phyloP scores from a whole-genome alignment of 306 rosid genomes.

The Macrotyloma uniflorum region DNA sequence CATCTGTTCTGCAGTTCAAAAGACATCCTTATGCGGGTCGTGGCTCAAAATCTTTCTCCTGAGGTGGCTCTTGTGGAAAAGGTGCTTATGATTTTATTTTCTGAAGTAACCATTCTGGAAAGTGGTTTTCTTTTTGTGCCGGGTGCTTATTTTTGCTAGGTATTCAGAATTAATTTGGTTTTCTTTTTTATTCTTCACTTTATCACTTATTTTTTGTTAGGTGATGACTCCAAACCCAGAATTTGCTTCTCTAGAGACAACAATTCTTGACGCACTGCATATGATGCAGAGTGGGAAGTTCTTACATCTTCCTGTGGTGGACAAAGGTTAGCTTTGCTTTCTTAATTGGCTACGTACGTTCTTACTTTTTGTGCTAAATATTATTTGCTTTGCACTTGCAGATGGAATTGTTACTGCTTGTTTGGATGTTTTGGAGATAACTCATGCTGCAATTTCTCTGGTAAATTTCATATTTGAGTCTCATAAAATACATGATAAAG shows the following conservation, averaged over 20 bases:
- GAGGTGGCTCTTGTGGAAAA: slow-evolving; percentile 80
- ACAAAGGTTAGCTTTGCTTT: slow-evolving; percentile 66
- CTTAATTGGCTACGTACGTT: slow-evolving; percentile 15
- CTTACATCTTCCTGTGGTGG: slow-evolving; percentile 94
- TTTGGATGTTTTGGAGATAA: slow-evolving; percentile 90
- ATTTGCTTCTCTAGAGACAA: slow-evolving; percentile 76
- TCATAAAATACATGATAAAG: background rate
- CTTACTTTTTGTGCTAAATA: slow-evolving; percentile 25
- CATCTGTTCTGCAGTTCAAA: slow-evolving; percentile 69
- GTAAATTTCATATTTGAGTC: slow-evolving; percentile 50
- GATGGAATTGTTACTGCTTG: slow-evolving; percentile 82
- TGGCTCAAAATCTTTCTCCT: slow-evolving; percentile 86
- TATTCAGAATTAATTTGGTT: slow-evolving; percentile 3
- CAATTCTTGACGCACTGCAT: slow-evolving; percentile 92
- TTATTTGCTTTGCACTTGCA: slow-evolving; percentile 54
- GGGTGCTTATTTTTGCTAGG: slow-evolving; percentile 25
- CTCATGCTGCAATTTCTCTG: slow-evolving; percentile 93
- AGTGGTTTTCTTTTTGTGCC: slow-evolving; percentile 42
- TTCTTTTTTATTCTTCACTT: slow-evolving; percentile 3
- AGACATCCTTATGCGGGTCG: slow-evolving; percentile 93
- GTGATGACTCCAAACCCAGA: slow-evolving; percentile 95
- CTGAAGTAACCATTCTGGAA: slow-evolving; percentile 50
- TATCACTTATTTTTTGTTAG: slow-evolving; percentile 43
- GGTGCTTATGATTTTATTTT: slow-evolving; percentile 45
- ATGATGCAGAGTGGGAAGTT: slow-evolving; percentile 96